Conservation (phyloP, 768 basidiomycete genomes). For the Leucosporidium yakuticum region DNA sequence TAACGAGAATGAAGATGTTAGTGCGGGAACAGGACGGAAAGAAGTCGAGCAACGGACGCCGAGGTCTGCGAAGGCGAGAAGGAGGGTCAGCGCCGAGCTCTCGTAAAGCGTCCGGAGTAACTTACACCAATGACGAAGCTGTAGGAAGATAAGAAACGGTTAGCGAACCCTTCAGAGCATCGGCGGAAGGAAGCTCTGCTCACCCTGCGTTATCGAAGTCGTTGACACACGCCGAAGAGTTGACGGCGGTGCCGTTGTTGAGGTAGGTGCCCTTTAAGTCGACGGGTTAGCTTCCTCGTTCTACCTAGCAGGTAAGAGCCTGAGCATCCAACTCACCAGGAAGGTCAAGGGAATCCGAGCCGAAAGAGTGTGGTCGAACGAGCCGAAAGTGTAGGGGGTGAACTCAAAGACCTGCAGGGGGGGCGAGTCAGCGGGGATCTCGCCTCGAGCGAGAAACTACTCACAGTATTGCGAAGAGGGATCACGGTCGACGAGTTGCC, state of each 20-base stretch:
- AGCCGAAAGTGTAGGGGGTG: conserved; percentile 49
- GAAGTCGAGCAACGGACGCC: conserved; percentile 1
- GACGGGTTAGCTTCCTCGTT: too few relatives aligned
- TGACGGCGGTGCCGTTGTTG: conserved; percentile 54
- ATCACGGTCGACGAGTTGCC: conserved; percentile 24
- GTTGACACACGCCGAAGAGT: conserved; percentile 55
- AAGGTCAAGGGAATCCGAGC: conserved; percentile 49
- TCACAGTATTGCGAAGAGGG: conserved; percentile 33
- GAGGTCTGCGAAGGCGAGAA: conserved; percentile 7
- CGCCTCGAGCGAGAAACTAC: not conserved
- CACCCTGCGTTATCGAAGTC: conserved; percentile 62
- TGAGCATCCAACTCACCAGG: not conserved
- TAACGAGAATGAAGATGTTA: not conserved
- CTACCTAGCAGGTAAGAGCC: too few relatives aligned
- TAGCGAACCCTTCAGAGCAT: too few relatives aligned
- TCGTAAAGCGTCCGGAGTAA: too few relatives aligned
- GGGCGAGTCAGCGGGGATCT: conserved; percentile 8
- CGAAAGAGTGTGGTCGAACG: conserved; percentile 62
- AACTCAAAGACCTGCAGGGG: conserved; percentile 14
- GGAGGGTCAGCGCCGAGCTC: not conserved
- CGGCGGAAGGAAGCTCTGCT: not conserved
- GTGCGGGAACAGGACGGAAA: not conserved
- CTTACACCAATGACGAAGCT: conserved; percentile 60
- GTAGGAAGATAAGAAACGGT: conserved; percentile 41
- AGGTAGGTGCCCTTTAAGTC: conserved; percentile 60